Evolutionary conservation across 1,284 basidiomycete species (phyloP).

Genomic region (Naganishia sp.): DNA sequence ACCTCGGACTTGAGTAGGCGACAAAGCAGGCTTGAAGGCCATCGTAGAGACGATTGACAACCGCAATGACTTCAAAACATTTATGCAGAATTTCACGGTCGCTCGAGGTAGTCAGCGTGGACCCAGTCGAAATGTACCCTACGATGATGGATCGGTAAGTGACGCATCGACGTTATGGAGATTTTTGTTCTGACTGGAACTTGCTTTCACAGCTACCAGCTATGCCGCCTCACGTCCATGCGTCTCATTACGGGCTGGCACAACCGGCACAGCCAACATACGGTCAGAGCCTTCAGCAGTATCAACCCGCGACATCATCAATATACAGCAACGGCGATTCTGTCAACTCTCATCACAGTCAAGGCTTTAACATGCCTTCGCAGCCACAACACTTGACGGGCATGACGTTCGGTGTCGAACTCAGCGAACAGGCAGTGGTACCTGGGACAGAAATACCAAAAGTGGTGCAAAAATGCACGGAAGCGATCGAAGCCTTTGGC

Average conservation of each 20-base stretch:
- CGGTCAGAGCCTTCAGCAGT: not conserved
- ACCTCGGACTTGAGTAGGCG: slow-evolving; percentile 1
- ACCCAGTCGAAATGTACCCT: slow-evolving; percentile 76
- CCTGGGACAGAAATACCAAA: slow-evolving; percentile 86
- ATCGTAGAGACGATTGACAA: slow-evolving; percentile 92
- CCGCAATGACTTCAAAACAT: slow-evolving; percentile 88
- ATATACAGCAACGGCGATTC: slow-evolving; percentile 27
- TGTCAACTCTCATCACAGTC: slow-evolving; percentile 1
- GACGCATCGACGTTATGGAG: not conserved
- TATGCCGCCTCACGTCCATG: slow-evolving; percentile 49
- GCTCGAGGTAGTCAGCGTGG: slow-evolving; percentile 71
- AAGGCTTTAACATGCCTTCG: slow-evolving; percentile 1
- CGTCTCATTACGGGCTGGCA: slow-evolving; percentile 29
- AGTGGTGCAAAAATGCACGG: slow-evolving; percentile 85
- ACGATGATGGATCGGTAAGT: slow-evolving; percentile 82
- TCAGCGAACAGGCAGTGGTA: slow-evolving; percentile 85
- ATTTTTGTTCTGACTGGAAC: not conserved
- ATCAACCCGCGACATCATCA: slow-evolving; percentile 10
- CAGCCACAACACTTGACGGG: slow-evolving; percentile 38
- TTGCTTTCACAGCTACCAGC: slow-evolving; percentile 41
- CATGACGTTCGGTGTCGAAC: slow-evolving; percentile 83
- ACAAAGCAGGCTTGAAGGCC: slow-evolving; percentile 75
- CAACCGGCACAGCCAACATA: slow-evolving; percentile 22
- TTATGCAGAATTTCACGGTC: slow-evolving; percentile 92
- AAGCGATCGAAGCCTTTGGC: slow-evolving; percentile 85